These are phyloP conservation scores for Candida railenensis DNA, from an alignment of 805 yeast species.

Conservation along the genomic window DNA sequence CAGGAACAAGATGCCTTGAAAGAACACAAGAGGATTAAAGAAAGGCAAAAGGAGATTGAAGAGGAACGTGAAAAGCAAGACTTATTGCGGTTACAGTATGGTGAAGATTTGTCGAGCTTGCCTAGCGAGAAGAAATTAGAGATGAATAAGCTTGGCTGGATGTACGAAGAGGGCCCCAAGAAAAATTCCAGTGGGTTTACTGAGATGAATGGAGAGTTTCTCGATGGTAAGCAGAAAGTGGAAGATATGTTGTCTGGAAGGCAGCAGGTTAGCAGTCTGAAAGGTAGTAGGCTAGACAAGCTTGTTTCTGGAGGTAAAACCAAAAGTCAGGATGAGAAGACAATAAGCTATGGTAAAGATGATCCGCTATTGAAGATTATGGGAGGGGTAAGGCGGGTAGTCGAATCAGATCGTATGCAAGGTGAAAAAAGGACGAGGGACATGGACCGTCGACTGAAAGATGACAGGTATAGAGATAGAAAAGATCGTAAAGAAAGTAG, in stretches of 20 bases:
- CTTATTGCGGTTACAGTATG: slow-evolving; percentile 46
- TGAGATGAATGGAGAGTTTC: slow-evolving; percentile 32
- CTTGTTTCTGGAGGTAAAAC: slow-evolving; percentile 19
- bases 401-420: neutral
- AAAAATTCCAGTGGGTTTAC: slow-evolving; percentile 37
- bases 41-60: slow-evolving; percentile 60
- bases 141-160: slow-evolving; percentile 71
- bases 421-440: no score
- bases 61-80: slow-evolving; percentile 62
- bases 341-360: slow-evolving; percentile 16
- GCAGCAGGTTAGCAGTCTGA: slow-evolving; percentile 28
- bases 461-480: neutral
- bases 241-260: slow-evolving; percentile 58
- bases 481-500: slow-evolving; percentile 3
- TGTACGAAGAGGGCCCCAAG: slow-evolving; percentile 61
- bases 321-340: neutral
- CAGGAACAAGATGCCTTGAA: slow-evolving; percentile 73
- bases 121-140: slow-evolving; percentile 35
- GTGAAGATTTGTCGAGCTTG: slow-evolving; percentile 33
- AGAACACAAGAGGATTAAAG: slow-evolving; percentile 65
- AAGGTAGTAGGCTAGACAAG: slow-evolving; percentile 20
- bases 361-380: slow-evolving; percentile 53
- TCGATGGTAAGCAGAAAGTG: slow-evolving; percentile 32
- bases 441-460: neutral
- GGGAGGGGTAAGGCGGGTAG: slow-evolving; percentile 1